Conservation (phyloP, 768 basidiomycete genomes). For the Candolleomyces aberdarensis region DNA sequence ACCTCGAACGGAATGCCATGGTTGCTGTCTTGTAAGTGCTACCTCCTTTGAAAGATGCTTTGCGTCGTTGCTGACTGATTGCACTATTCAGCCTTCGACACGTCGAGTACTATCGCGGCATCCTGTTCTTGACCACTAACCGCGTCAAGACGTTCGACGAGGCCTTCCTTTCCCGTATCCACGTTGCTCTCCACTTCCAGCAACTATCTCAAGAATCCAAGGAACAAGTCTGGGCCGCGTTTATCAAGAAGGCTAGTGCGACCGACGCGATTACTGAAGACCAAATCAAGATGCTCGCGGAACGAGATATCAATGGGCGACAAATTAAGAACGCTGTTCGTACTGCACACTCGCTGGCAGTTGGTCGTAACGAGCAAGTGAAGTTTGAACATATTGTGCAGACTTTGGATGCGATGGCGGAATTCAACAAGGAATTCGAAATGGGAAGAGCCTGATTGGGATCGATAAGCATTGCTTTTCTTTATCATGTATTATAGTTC, state of each 20-base stretch:
- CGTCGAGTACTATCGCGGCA: constrained; percentile 55
- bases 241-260: constrained; percentile 46
- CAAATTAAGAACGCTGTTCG: constrained; percentile 70
- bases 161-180: constrained; percentile 66
- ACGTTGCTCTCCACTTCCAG: constrained; percentile 63
- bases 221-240: constrained; percentile 61
- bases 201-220: constrained; percentile 52
- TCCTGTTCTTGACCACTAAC: constrained; percentile 57
- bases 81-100: constrained; percentile 43
- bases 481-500: background rate
- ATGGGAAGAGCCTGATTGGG: constrained; percentile 10
- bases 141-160: constrained; percentile 61
- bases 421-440: constrained; percentile 47
- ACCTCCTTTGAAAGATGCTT: constrained; percentile 1
- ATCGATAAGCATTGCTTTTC: background rate
- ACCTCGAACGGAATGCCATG: constrained; percentile 67
- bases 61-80: constrained; percentile 23
- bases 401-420: constrained; percentile 60
- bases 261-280: constrained; percentile 29
- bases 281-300: constrained; percentile 45
- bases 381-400: constrained; percentile 50
- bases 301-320: constrained; percentile 55
- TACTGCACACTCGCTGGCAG: constrained; percentile 60
- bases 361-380: constrained; percentile 43
- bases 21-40: constrained; percentile 58